phyloP scores from a whole-genome alignment of 805 yeast genomes.

The Teunomyces panamensis region DNA sequence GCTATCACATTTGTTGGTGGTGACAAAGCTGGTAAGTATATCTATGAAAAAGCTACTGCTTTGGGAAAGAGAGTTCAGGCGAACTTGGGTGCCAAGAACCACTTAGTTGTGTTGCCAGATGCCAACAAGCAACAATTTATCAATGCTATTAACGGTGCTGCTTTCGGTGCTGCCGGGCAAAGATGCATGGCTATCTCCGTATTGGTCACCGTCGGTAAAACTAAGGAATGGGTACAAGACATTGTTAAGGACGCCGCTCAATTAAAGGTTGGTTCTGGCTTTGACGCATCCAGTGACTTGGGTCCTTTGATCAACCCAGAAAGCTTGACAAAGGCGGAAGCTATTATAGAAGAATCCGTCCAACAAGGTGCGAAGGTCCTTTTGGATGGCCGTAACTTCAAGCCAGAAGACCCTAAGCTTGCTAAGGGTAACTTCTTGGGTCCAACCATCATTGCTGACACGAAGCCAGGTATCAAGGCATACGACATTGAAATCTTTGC shows the following conservation, averaged over 20 bases:
- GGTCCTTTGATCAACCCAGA: constrained; percentile 73
- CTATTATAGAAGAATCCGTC: constrained; percentile 53
- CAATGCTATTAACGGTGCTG: constrained; percentile 69
- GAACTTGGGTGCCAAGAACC: constrained; percentile 78
- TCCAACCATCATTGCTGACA: constrained; percentile 62
- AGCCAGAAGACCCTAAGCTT: constrained; percentile 35
- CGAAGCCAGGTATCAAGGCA: constrained; percentile 66
- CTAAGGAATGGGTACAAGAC: constrained; percentile 61
- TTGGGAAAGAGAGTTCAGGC: constrained; percentile 76
- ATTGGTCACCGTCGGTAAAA: constrained; percentile 66
- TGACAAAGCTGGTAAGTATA: constrained; percentile 74
- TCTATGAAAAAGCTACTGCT: constrained; percentile 61
- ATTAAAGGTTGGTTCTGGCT: constrained; percentile 64
- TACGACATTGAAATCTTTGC: constrained; percentile 76
- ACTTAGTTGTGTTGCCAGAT: constrained; percentile 69
- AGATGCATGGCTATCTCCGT: constrained; percentile 79
- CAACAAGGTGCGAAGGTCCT: constrained; percentile 60
- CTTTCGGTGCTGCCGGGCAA: constrained; percentile 84
- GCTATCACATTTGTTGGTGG: constrained; percentile 80
- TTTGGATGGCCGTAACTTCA: constrained; percentile 60
- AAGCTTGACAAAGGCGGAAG: constrained; percentile 51
- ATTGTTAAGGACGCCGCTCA: constrained; percentile 54
- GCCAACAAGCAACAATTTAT: constrained; percentile 63
- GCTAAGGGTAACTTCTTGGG: constrained; percentile 66
- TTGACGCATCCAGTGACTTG: constrained; percentile 56